Conservation (phyloP, 2,329 filamentous ascomycete genomes). For the Shiraia bambusicola region DNA sequence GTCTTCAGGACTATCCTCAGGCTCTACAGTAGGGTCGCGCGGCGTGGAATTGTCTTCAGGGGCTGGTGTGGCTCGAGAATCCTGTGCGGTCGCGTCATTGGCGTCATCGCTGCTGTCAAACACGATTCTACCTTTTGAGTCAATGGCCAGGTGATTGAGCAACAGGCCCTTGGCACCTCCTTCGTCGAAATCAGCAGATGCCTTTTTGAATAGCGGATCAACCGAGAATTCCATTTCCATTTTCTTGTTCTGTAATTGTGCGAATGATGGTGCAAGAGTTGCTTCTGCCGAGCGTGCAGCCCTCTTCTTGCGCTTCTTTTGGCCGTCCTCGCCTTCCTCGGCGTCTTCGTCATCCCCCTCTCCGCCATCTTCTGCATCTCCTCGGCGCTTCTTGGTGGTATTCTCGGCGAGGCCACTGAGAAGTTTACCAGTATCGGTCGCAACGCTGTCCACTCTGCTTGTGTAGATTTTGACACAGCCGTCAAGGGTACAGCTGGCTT, state of each 20-base stretch:
- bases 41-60: slow-evolving; percentile 41
- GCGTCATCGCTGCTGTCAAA: slow-evolving; percentile 96
- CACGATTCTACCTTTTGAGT: slow-evolving; percentile 86
- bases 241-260: slow-evolving; percentile 89
- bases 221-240: slow-evolving; percentile 96
- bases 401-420: slow-evolving; percentile 91
- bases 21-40: slow-evolving; percentile 37
- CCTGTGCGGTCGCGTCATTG: slow-evolving; percentile 53
- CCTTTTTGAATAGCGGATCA: slow-evolving; percentile 98
- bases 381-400: slow-evolving; percentile 59
- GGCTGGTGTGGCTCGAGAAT: slow-evolving; percentile 49
- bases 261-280: slow-evolving; percentile 88
- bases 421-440: slow-evolving; percentile 93
- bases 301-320: slow-evolving; percentile 72
- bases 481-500: slow-evolving; percentile 94
- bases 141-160: slow-evolving; percentile 95
- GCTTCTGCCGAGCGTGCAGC: slow-evolving; percentile 83
- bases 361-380: slow-evolving; percentile 36
- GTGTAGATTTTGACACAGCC: slow-evolving; percentile 99
- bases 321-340: slow-evolving; percentile 60
- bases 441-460: slow-evolving; percentile 95
- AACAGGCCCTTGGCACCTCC: slow-evolving; percentile 93
- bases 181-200: slow-evolving; percentile 96
- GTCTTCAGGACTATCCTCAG: slow-evolving; percentile 44
- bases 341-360: slow-evolving; percentile 64